Evolutionary conservation across 768 basidiomycete species (phyloP), one percentile per base, ranked within the genome.

Genomic region (Guyanaporus albipodus): DNA sequence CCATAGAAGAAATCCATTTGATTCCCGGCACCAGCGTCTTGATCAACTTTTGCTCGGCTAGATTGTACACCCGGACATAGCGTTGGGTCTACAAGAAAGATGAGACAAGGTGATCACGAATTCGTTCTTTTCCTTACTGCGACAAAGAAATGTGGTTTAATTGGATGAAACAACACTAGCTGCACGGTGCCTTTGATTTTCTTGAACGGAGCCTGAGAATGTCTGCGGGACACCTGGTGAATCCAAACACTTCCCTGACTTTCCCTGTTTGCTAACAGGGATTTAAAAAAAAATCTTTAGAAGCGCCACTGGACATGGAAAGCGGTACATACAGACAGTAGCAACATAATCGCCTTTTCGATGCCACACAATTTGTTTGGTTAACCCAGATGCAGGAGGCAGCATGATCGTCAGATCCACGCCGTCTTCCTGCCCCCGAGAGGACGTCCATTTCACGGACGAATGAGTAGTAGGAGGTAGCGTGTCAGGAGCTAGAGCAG

Each of bases 121-220:
- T 24, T 53, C 50, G 44, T 18, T 28, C n/a, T 21, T 17, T 34
- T 39, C 73, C 89, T 67, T 67, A 94, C 92, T 34, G 96, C 96
- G 40, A 98, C 95, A 59, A 98, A 97, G 77, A 99, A 96, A 68
- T 94, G 83, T 6, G 96, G 91, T 66, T 91, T 92, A 23, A 74
- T 70, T 4, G 96, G 96, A 68, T 99, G 96, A 80, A 99, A 99
- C 33, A 87, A 75, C 18, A 96, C 94, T 38, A 84, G 70, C 68
- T 99, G 96, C 8, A 97, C 85, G 12, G 79, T 63, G 26, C 96
- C 96, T 67, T 90, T 90, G 54, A 95, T 80, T 67, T 92, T 94
- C 67, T 87, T 92, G 82, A 99, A 98, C 10, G 96, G 96, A 5
- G 93, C 91, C 69, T 99, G 96, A 4, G 95, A 97, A 67, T 96